Conservation (phyloP, 176 grass and related monocot species). For the Aegilops speltoides region DNA sequence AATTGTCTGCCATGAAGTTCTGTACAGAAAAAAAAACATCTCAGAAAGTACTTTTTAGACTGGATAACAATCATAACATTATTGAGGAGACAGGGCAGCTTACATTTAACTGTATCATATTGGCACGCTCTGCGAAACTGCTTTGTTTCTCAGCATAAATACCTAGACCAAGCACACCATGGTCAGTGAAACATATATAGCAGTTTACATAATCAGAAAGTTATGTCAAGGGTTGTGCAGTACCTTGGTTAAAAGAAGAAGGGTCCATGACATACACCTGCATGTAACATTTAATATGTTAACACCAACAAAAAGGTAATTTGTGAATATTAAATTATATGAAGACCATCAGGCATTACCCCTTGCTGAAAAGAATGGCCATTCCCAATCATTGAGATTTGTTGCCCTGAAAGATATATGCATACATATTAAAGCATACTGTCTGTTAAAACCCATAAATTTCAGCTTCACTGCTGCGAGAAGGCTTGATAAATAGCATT, state of each 20-base stretch:
- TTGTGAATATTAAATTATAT: slow-evolving; percentile 2
- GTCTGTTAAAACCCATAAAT: slow-evolving; percentile 1
- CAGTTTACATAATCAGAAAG: background rate
- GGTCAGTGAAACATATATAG: slow-evolving; percentile 6
- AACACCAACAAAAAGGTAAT: background rate
- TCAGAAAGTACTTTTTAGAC: slow-evolving; percentile 16
- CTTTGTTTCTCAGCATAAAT: slow-evolving; percentile 22
- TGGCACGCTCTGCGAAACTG: slow-evolving; percentile 17
- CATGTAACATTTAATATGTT: slow-evolving; percentile 10
- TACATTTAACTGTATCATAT: slow-evolving; percentile 45
- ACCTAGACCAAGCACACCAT: background rate
- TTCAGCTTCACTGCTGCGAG: background rate
- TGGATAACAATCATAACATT: background rate
- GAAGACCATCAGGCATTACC: slow-evolving; percentile 11
- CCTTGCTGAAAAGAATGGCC: slow-evolving; percentile 30
- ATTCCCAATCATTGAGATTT: slow-evolving; percentile 36
- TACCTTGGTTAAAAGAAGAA: slow-evolving; percentile 28
- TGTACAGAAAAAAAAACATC: slow-evolving; percentile 6
- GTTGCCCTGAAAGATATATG: slow-evolving; percentile 13
- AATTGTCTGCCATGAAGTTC: slow-evolving; percentile 37
- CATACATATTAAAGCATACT: slow-evolving; percentile 6
- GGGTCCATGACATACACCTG: slow-evolving; percentile 25
- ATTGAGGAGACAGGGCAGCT: background rate
- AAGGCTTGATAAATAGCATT: slow-evolving; percentile 13
- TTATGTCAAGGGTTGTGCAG: slow-evolving; percentile 6